phyloP scores from a whole-genome alignment of 306 rosid genomes.

The Biancaea sappan region DNA sequence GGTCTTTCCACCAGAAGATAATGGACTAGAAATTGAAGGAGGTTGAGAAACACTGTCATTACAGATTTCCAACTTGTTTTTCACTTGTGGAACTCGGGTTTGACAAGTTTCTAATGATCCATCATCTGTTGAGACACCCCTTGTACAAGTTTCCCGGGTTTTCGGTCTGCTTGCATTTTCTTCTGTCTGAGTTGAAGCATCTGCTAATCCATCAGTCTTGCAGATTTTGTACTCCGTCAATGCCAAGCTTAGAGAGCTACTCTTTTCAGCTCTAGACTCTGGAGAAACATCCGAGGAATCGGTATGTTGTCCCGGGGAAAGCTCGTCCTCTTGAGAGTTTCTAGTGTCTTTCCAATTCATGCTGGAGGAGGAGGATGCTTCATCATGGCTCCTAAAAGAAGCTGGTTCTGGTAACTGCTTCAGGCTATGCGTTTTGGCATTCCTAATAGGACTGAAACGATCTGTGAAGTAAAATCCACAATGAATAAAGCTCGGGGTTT shows the following conservation, averaged over 20 bases:
- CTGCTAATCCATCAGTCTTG: slow-evolving; percentile 73
- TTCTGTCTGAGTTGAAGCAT: slow-evolving; percentile 95
- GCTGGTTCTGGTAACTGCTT: slow-evolving; percentile 75
- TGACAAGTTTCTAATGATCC: slow-evolving; percentile 49
- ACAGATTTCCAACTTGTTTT: slow-evolving; percentile 56
- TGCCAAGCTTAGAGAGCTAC: slow-evolving; percentile 64
- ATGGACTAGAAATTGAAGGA: slow-evolving; percentile 58
- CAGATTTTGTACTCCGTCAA: slow-evolving; percentile 72
- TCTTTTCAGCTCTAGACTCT: slow-evolving; percentile 56
- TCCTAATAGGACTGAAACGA: slow-evolving; percentile 55
- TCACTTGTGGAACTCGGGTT: slow-evolving; percentile 38
- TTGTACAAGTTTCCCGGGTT: slow-evolving; percentile 67
- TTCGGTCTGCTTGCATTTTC: slow-evolving; percentile 48
- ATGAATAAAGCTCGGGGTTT: slow-evolving; percentile 21
- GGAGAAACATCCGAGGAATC: slow-evolving; percentile 72
- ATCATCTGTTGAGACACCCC: slow-evolving; percentile 93
- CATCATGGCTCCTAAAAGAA: slow-evolving; percentile 70
- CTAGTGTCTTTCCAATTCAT: slow-evolving; percentile 73
- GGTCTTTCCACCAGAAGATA: slow-evolving; percentile 76
- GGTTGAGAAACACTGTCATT: slow-evolving; percentile 60
- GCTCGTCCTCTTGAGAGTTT: slow-evolving; percentile 71
- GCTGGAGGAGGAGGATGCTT: slow-evolving; percentile 84
- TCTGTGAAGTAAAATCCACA: slow-evolving; percentile 43
- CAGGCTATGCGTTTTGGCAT: slow-evolving; percentile 59
- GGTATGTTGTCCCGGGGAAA: slow-evolving; percentile 47